A percentile compares a stretch with the other conserved stretches of the same genome.
These are phyloP conservation scores for Citrus cavaleriei DNA, from an alignment of 345 rosid genomes.

Conservation along the genomic window DNA sequence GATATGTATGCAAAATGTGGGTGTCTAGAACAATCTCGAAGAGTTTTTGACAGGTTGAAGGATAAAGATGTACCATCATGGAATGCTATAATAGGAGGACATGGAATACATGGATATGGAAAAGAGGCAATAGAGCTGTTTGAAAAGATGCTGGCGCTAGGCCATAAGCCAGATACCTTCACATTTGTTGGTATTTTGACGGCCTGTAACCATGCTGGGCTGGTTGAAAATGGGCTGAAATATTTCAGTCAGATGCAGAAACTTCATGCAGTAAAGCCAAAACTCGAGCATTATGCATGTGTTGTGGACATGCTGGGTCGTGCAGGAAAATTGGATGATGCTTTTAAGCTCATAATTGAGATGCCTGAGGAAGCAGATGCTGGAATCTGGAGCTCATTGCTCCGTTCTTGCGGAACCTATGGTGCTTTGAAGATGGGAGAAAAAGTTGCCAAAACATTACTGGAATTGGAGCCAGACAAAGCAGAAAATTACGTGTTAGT, in stretches of 20 bases:
- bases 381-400: constrained; percentile 63
- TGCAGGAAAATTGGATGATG: constrained; percentile 50
- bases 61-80: constrained; percentile 44
- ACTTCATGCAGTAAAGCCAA: constrained; percentile 34
- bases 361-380: constrained; percentile 63
- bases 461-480: constrained; percentile 50
- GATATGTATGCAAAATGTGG: constrained; percentile 73
- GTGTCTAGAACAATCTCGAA: constrained; percentile 33
- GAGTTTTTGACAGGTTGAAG: constrained; percentile 35
- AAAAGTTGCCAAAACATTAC: constrained; percentile 44
- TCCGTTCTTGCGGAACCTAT: constrained; percentile 56
- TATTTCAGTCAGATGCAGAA: constrained; percentile 45
- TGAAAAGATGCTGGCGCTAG: constrained; percentile 49
- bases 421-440: constrained; percentile 47
- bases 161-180: constrained; percentile 45
- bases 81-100: constrained; percentile 66
- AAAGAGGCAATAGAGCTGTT: constrained; percentile 49
- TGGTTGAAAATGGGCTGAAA: constrained; percentile 51
- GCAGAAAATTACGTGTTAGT: constrained; percentile 57
- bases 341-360: constrained; percentile 38
- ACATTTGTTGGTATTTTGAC: constrained; percentile 57
- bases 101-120: constrained; percentile 56
- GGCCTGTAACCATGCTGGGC: constrained; percentile 59
- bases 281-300: constrained; percentile 68
- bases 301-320: constrained; percentile 71